Evolutionary conservation across 495 filamentous ascomycete genomes (phyloP).

Genomic region (Penicillium egyptiacum): DNA sequence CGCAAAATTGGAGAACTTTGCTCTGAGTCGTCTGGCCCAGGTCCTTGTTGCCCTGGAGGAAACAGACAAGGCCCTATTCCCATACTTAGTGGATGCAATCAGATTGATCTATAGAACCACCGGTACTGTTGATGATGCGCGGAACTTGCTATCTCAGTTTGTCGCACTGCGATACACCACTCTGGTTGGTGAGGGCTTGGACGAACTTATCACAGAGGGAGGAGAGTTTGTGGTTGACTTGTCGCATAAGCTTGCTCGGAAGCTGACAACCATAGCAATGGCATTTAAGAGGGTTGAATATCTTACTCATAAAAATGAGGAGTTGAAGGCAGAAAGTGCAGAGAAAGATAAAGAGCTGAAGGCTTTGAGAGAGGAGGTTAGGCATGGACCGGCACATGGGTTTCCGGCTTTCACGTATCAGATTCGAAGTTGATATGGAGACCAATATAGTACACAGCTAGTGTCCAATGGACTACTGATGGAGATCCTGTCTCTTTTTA

Average conservation of each 20-base stretch:
- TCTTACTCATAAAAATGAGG: not conserved
- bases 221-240: constrained; percentile 15
- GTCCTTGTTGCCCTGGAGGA: not conserved
- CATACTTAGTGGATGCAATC: constrained; percentile 9
- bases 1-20: not conserved
- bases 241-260: constrained; percentile 9
- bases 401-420: constrained; percentile 2
- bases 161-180: constrained; percentile 7
- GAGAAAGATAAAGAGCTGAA: not conserved
- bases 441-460: not conserved
- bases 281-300: not conserved
- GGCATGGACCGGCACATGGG: not conserved
- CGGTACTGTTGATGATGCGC: not conserved
- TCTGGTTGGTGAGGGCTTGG: not conserved
- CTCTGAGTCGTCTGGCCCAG: constrained; percentile 7
- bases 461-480: not conserved
- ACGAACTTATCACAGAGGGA: constrained; percentile 5
- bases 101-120: constrained; percentile 8
- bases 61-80: not conserved
- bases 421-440: not conserved
- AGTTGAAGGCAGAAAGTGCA: not conserved
- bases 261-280: not conserved
- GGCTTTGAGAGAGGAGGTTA: not conserved
- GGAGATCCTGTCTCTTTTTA: not conserved
- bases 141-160: constrained; percentile 11